Base-by-base conservation (phyloP, 805 yeast genomes). In the Candida quercuum region DNA sequence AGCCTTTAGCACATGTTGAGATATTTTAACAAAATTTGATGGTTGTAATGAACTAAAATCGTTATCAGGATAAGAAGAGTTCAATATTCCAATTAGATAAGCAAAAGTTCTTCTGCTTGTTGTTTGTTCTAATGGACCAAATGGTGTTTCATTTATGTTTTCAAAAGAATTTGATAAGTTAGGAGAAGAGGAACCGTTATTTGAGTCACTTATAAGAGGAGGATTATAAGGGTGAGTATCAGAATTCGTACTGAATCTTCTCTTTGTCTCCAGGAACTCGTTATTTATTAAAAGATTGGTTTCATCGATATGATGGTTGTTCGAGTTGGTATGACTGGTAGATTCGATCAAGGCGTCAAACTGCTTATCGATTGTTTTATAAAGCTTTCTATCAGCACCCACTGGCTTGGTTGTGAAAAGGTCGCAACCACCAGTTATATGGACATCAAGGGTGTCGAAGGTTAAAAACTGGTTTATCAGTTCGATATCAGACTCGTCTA, bases 31-130 rank as follows among this genome's bases (percentile, higher is more conserved):
- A 59, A 84, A 84, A 57, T 78, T 81, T 15, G 69, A 69, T 2
- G 99, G 99, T 54, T 86, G 87, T 44, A 93, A 72, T 19, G 82
- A 74, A 11, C 94, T 74, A 52, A 91, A 93, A 56, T 93, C 99
- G 54, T 93, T 96, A 58, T 93, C 99, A 1, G 99, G 98, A 56
- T 86, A 91, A 5, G 94, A 81, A 7, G 94, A 85, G 59, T 93
- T 93, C 37, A 93, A 69, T 25, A 89, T 88, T 1, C 95, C 93
- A 41, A 93, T 86, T 33, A 93, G 66, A 55, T 89, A 86, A 0
- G 96, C 93, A 66, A 91, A 93, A 2, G 89, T 80, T 59, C 87
- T 82, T 46, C 96, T 74, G 32, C 95, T 83, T 2, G 93, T 78
- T n/a, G 82, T 76, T 49, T 81, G 82, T 52, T 82, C 84, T 24